Evolutionary conservation across 2,329 filamentous ascomycete species (phyloP), one percentile per base, ranked within the genome.

Genomic region (Teratosphaeria nubilosa): DNA sequence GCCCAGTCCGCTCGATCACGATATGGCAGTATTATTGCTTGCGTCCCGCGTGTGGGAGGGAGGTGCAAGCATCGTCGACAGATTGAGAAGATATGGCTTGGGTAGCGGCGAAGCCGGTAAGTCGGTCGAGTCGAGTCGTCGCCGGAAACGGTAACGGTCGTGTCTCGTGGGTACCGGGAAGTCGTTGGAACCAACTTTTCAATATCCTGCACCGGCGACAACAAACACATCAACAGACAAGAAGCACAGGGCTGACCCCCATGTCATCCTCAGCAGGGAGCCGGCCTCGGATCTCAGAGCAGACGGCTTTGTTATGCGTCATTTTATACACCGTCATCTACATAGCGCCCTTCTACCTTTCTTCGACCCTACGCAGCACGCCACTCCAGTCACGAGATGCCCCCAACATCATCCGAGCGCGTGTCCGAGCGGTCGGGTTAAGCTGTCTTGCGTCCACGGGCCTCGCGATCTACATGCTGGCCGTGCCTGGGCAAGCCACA

Each of bases 261-360:
- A 48, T 48, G 54, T 34, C 51, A 48, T 31, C 41, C 16, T 52
- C 51, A 24, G 48, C 41, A 22, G n/a, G 41, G n/a, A 48, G n/a
- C 41, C n/a, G 20, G 22, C 56, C 56, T 13, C 50, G 16, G 51
- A 65, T 67, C 56, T 64, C 65, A 6, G 63, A 66, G 50, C 59
- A 59, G 24, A 65, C 65, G 16, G 70, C 70, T 1, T 57, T 72
- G 31, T 63, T 69, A 30, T 69, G 65, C 54, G 68, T 65, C 31
- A 76, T 91, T 62, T 74, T 86, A 61, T 53, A 95, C 75, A 95
- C 90, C n/a, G 73, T 91, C 65, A 76, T 90, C 76, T 99, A 97
- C 76, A 89, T 99, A 66, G 77, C 88, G 3, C 92, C 94, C 25
- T 90, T 97, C 74, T 96, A 99, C 77, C 79, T 92, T 62, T 94